Conservation (phyloP, 2,329 filamentous ascomycete species). For the Neonectria magnoliae region DNA sequence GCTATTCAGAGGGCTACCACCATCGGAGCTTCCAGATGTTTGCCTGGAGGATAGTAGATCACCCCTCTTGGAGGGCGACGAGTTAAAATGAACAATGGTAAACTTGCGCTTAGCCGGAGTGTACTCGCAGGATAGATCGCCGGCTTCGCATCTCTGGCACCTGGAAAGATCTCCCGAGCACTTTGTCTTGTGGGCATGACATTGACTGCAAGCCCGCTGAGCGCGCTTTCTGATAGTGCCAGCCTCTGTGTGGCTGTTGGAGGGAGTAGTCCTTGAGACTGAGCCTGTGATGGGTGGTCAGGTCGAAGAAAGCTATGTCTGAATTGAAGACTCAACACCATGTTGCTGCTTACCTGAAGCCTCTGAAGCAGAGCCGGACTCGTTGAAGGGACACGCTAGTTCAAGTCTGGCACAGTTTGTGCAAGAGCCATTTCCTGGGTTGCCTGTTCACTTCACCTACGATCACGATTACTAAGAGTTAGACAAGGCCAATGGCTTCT, state of each 20-base stretch:
- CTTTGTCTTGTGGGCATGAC: slow-evolving; percentile 55
- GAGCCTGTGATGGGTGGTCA: slow-evolving; percentile 35
- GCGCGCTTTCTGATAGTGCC: slow-evolving; percentile 54
- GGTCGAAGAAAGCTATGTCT: background rate
- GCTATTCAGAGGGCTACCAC: slow-evolving; percentile 33
- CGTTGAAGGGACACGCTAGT: slow-evolving; percentile 49
- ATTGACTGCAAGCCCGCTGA: slow-evolving; percentile 54
- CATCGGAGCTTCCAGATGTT: slow-evolving; percentile 24
- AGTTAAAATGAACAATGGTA: slow-evolving; percentile 45
- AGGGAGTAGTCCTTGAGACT: slow-evolving; percentile 52
- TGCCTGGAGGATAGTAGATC: slow-evolving; percentile 16
- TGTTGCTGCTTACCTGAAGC: slow-evolving; percentile 29
- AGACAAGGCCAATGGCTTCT: slow-evolving; percentile 5
- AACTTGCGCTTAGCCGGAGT: slow-evolving; percentile 52
- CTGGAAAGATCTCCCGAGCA: slow-evolving; percentile 54
- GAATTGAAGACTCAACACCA: background rate
- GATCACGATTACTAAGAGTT: background rate
- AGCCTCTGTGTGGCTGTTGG: slow-evolving; percentile 54
- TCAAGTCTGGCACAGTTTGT: slow-evolving; percentile 51
- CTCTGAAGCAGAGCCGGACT: slow-evolving; percentile 31
- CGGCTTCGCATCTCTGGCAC: slow-evolving; percentile 51
- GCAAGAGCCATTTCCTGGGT: slow-evolving; percentile 49
- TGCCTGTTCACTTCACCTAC: slow-evolving; percentile 56
- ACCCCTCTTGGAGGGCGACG: slow-evolving; percentile 18
- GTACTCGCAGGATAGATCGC: slow-evolving; percentile 52